Evolutionary conservation across 148 eudicot genomes (phyloP).

Genomic region (Chenopodium suecicum): DNA sequence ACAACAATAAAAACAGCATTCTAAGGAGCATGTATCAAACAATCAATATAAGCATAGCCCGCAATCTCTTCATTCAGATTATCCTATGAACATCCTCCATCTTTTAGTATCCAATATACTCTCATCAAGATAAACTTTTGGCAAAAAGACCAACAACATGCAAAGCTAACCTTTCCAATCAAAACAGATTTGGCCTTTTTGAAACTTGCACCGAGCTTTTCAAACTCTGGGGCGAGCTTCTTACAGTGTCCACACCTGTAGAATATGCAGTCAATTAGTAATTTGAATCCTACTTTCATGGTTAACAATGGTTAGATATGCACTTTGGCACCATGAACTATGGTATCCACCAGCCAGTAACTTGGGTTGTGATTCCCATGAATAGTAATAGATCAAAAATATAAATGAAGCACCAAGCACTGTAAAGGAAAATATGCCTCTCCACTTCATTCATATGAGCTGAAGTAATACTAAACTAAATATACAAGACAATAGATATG

Average conservation of each 20-base stretch:
- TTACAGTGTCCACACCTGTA: constrained; percentile 98
- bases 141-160: background rate
- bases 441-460: background rate
- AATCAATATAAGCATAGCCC: background rate
- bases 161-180: constrained; percentile 82
- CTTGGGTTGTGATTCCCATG: background rate
- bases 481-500: background rate
- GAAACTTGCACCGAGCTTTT: constrained; percentile 87
- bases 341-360: background rate
- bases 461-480: background rate
- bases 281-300: background rate
- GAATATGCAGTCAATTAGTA: constrained; percentile 5
- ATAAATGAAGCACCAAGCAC: background rate
- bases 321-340: background rate
- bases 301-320: background rate
- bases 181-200: constrained; percentile 89
- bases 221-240: constrained; percentile 94
- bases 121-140: background rate
- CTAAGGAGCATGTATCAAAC: constrained; percentile 8
- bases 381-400: background rate
- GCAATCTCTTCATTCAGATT: background rate
- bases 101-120: background rate
- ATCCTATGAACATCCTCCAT: background rate
- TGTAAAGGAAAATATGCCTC: background rate
- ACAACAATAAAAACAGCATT: background rate